phyloP scores from a whole-genome alignment of 495 filamentous ascomycete genomes.

The Penicillium maclennaniae region DNA sequence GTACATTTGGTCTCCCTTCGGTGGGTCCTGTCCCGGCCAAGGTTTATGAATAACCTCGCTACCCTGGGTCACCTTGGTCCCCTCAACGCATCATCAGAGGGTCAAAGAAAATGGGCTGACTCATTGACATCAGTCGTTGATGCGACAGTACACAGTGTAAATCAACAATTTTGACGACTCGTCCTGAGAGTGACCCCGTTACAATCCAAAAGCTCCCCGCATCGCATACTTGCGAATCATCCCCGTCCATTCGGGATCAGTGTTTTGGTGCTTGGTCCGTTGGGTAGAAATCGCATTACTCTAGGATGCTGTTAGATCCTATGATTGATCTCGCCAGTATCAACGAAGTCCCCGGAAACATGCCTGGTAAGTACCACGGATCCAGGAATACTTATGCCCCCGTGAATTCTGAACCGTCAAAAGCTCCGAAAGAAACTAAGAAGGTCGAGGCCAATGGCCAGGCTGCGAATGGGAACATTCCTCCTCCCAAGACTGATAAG shows the following conservation, averaged over 20 bases:
- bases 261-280: constrained; percentile 10
- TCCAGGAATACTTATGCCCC: neutral
- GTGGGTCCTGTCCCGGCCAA: constrained; percentile 23
- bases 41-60: constrained; percentile 21
- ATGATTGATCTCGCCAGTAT: constrained; percentile 48
- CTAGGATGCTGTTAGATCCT: constrained; percentile 38
- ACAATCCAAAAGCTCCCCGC: neutral
- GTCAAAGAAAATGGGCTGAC: constrained; percentile 21
- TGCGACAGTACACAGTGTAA: constrained; percentile 20
- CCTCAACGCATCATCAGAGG: constrained; percentile 5
- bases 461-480: constrained; percentile 33
- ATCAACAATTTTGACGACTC: constrained; percentile 2
- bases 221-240: neutral
- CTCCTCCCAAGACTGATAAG: constrained; percentile 93
- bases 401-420: constrained; percentile 20
- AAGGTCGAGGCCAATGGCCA: constrained; percentile 37
- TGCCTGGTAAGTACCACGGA: constrained; percentile 40
- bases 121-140: constrained; percentile 31
- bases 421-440: constrained; percentile 28
- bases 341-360: constrained; percentile 40
- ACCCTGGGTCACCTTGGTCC: constrained; percentile 17
- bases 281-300: constrained; percentile 1
- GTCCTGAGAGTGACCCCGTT: constrained; percentile 1
- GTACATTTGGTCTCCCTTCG: constrained; percentile 18
- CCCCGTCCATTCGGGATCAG: constrained; percentile 4